phyloP scores from a whole-genome alignment of 164 flowering plant species.

The Aristolochia californica region DNA sequence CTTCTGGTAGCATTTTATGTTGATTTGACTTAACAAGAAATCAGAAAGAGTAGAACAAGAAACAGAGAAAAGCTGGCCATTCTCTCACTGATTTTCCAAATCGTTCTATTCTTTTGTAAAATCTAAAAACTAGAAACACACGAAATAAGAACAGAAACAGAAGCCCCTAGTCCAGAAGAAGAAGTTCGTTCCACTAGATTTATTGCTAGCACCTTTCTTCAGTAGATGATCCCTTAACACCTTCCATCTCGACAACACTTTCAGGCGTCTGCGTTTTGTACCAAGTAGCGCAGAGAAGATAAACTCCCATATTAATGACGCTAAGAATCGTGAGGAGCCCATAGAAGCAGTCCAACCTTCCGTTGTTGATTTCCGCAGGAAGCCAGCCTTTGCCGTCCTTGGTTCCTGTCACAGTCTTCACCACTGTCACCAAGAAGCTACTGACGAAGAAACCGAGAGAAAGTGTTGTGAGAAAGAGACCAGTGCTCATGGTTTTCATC shows the following conservation, averaged over 20 bases:
- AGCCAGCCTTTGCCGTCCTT: constrained; percentile 54
- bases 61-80: too few species aligned
- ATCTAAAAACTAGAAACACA: too few species aligned
- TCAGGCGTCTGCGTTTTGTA: constrained; percentile 26
- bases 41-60: too few species aligned
- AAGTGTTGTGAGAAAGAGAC: constrained; percentile 81
- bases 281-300: constrained; percentile 53
- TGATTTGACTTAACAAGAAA: too few species aligned
- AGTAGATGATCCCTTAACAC: constrained; percentile 8
- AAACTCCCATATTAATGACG: constrained; percentile 43
- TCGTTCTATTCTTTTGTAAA: too few species aligned
- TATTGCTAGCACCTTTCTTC: constrained; percentile 22
- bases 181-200: not conserved
- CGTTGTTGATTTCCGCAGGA: constrained; percentile 57
- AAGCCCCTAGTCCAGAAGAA: too few species aligned
- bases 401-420: constrained; percentile 45
- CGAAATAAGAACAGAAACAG: too few species aligned
- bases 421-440: constrained; percentile 64
- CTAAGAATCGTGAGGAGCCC: constrained; percentile 51
- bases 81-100: too few species aligned
- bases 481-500: constrained; percentile 99
- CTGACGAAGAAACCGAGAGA: constrained; percentile 91
- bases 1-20: too few species aligned
- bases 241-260: constrained; percentile 21
- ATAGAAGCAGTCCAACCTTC: constrained; percentile 69